Percentiles rank a stretch among this genome's conserved stretches.
phyloP scores from a whole-genome alignment of 2,329 filamentous ascomycete species.

The Rutstroemia sp. region DNA sequence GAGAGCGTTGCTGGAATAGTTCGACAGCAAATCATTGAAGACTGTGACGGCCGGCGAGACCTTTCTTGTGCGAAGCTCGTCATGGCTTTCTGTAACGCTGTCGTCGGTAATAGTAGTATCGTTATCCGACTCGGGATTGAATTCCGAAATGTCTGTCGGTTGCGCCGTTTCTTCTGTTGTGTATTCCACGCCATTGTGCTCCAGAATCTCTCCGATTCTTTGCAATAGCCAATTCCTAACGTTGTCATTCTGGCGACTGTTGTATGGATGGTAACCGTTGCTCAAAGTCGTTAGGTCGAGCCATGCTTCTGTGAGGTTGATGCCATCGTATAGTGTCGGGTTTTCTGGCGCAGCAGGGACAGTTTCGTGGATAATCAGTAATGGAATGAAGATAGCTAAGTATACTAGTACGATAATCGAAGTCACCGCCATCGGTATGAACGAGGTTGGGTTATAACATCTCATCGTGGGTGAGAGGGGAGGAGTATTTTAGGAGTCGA shows the following conservation, averaged over 20 bases:
- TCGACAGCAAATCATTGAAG: conserved; percentile 73
- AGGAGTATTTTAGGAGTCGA: not conserved
- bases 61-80: conserved; percentile 12
- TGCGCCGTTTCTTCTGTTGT: conserved; percentile 30
- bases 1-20: conserved; percentile 60
- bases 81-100: conserved; percentile 2
- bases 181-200: conserved; percentile 48
- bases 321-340: conserved; percentile 48
- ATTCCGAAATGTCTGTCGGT: not conserved
- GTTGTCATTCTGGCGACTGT: conserved; percentile 73
- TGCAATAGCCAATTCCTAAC: conserved; percentile 69
- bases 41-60: conserved; percentile 47
- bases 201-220: conserved; percentile 63
- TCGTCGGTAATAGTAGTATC: conserved; percentile 4
- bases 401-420: conserved; percentile 72
- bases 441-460: conserved; percentile 56
- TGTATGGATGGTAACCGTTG: conserved; percentile 76
- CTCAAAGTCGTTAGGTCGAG: conserved; percentile 71
- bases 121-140: conserved; percentile 2
- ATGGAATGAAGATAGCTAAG: conserved; percentile 64
- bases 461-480: conserved; percentile 18
- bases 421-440: conserved; percentile 74
- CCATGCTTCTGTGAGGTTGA: conserved; percentile 85
- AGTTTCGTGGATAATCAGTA: conserved; percentile 67
- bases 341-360: conserved; percentile 59